These are phyloP conservation scores for Candida incommunis DNA, from an alignment of 805 yeast genomes.

Conservation along the genomic window DNA sequence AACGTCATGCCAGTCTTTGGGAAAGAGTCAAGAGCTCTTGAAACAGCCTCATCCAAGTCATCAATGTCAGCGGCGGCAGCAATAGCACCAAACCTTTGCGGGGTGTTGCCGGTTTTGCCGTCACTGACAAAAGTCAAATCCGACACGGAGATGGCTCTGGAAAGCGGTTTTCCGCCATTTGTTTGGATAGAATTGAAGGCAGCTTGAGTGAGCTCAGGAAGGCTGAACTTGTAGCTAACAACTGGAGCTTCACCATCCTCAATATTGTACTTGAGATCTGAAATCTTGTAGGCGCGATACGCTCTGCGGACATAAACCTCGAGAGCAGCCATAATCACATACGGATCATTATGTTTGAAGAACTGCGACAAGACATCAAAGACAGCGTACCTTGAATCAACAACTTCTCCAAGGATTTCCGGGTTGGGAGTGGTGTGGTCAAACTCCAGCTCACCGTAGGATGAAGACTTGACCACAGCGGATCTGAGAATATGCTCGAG, in stretches of 20 bases:
- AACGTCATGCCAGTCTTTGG: conserved; percentile 33
- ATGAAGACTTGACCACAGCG: conserved; percentile 66
- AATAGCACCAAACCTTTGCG: conserved; percentile 72
- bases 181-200: conserved; percentile 22
- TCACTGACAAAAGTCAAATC: conserved; percentile 80
- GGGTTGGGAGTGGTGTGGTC: conserved; percentile 72
- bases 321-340: conserved; percentile 90
- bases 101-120: conserved; percentile 37
- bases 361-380: conserved; percentile 93
- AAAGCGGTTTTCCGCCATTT: conserved; percentile 4
- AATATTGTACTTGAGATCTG: conserved; percentile 49
- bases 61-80: conserved; percentile 73
- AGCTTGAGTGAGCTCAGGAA: conserved; percentile 19
- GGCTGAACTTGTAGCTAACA: conserved; percentile 53
- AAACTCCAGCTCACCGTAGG: conserved; percentile 72
- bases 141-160: conserved; percentile 78
- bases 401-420: conserved; percentile 73
- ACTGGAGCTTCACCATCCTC: conserved; percentile 41
- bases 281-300: conserved; percentile 86
- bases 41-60: conserved; percentile 73
- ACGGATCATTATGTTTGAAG: conserved; percentile 66
- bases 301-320: conserved; percentile 95
- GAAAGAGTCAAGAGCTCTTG: conserved; percentile 59
- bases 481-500: conserved; percentile 89
- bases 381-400: conserved; percentile 90